Base-by-base conservation (phyloP, 345 rosid species). In the Kernera saxatilis region DNA sequence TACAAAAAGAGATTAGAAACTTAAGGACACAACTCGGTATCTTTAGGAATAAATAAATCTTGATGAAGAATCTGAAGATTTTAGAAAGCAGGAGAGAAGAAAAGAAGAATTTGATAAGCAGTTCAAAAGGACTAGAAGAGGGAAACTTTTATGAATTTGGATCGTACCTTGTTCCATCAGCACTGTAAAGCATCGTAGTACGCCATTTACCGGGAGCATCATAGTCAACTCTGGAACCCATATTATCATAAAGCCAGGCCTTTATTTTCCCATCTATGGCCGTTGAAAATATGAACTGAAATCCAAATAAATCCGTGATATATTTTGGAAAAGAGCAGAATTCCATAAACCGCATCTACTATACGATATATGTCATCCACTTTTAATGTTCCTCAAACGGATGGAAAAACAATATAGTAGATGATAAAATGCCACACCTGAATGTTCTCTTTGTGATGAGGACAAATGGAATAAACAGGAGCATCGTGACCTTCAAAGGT, bases 401-500 rank as follows among this genome's bases (percentile, higher is more conserved):
- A 48, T 9, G 49, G 10, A 8, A 25, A 36, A 54, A 53, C 36
- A 48, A 40, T 54, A 45, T 64, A 57, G 46, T 36, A 46, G 19
- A 56, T 55, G 65, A 56, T 46, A 61, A 10, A 39, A n/a, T 11
- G 19, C 51, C 72, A 75, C 76, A 93, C 98, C 97, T 93, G 96
- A 78, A 88, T 83, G 75, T 62, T 90, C 64, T 88, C 96, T 81
- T 87, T 88, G 83, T 88, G 87, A 74, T 93, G 98, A 77, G 97
- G 96, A 71, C 93, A 90, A 58, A 93, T 81, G 32, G 92, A 88
- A 80, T 90, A 90, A 32, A 90, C 93, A 3, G 93, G 85, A 62
- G 98, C 89, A 40, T 87, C 92, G 21, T 93, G 98, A 63, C 97
- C 98, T 82, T 83, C 91, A 64, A 93, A 93, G 71, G 78, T 83